Percentiles rank a stretch among this genome's conserved stretches.
phyloP scores from a whole-genome alignment of 2,329 filamentous ascomycete species.

The Aspergillus alliaceus region DNA sequence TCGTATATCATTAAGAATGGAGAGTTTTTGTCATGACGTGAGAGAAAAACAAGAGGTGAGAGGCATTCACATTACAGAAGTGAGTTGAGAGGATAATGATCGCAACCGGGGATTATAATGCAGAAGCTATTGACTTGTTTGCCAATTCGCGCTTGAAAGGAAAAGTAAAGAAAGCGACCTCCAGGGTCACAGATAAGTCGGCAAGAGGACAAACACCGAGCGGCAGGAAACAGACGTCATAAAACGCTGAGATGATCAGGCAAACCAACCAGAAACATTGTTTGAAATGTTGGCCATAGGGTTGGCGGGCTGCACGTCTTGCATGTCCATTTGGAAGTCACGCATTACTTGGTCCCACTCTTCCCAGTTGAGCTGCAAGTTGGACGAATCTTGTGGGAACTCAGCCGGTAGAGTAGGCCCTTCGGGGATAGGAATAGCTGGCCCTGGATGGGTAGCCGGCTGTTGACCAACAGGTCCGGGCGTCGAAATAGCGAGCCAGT shows the following conservation, averaged over 20 bases:
- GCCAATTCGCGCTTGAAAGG: not conserved
- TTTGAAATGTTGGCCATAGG: conserved; percentile 23
- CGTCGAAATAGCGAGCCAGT: conserved; percentile 22
- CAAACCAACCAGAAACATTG: conserved; percentile 31
- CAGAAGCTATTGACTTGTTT: not conserved
- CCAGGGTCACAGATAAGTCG: not conserved
- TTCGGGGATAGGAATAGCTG: conserved; percentile 12
- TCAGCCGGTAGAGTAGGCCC: conserved; percentile 10
- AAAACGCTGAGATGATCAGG: conserved; percentile 13
- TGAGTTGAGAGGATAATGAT: not conserved
- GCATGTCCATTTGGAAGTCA: conserved; percentile 39
- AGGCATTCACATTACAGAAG: not conserved
- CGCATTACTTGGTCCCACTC: conserved; percentile 41
- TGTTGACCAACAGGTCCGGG: conserved; percentile 14
- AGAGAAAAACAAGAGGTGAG: not conserved
- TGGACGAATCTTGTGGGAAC: conserved; percentile 17
- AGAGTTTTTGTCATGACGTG: not conserved
- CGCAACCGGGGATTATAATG: not conserved
- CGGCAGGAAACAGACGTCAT: not conserved
- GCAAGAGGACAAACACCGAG: not conserved
- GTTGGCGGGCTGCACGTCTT: conserved; percentile 21
- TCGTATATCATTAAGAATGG: conserved; percentile 8
- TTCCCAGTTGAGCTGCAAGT: conserved; percentile 29
- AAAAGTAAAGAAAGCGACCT: not conserved
- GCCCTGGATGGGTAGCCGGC: conserved; percentile 4